Conservation (phyloP, 2,329 filamentous ascomycete genomes). For the Talaromyces sp. region DNA sequence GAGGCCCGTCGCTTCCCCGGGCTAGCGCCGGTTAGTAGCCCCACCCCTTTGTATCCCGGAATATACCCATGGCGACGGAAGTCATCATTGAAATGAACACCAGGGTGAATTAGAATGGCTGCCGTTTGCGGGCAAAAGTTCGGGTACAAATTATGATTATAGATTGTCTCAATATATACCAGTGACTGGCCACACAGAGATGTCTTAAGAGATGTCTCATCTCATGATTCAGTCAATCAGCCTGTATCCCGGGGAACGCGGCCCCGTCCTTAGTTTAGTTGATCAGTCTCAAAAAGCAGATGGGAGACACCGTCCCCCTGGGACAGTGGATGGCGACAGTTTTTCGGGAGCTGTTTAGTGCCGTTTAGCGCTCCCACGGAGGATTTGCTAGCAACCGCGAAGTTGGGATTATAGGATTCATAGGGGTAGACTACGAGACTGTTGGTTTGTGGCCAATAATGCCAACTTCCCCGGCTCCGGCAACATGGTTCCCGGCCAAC, state of each 20-base stretch:
- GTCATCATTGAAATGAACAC: background rate
- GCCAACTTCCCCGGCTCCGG: background rate
- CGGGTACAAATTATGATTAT: too few species aligned
- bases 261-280: background rate
- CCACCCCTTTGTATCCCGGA: background rate
- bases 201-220: too few species aligned
- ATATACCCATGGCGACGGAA: background rate
- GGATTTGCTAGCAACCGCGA: background rate
- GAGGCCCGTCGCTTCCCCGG: background rate
- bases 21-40: background rate
- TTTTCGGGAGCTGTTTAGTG: background rate
- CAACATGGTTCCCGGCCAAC: background rate
- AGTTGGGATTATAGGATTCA: background rate
- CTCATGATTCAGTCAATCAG: background rate
- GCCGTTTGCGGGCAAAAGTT: background rate
- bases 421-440: too few species aligned
- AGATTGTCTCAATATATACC: too few species aligned
- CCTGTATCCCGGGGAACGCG: background rate
- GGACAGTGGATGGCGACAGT: background rate
- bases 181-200: too few species aligned
- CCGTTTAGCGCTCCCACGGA: background rate
- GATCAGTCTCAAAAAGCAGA: background rate
- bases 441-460: too few species aligned
- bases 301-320: background rate
- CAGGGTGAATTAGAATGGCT: background rate